Evolutionary conservation across 345 rosid genomes (phyloP).

Genomic region (Odontarrhena argentea): DNA sequence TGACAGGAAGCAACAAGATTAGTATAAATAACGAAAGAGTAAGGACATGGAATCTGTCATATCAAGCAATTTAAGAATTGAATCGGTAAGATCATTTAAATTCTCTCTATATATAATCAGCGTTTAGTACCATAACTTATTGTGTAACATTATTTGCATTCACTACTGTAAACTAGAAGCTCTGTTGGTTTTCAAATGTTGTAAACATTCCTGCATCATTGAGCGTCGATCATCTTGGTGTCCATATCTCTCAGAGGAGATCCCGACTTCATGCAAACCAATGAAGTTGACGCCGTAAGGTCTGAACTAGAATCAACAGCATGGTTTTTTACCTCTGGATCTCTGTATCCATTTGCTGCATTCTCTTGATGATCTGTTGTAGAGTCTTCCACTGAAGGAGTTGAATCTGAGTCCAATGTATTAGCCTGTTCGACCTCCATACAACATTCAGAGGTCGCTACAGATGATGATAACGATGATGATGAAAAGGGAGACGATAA

Average conservation of each 20-base stretch:
- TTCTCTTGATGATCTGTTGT: conserved; percentile 16
- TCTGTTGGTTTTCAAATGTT: conserved; percentile 5
- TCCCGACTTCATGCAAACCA: conserved; percentile 13
- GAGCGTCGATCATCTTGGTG: conserved; percentile 30
- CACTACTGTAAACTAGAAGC: conserved; percentile 20
- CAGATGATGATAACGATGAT: conserved; percentile 2
- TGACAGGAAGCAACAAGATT: too few relatives aligned
- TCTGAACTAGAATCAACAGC: conserved; percentile 9
- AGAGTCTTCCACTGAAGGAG: conserved; percentile 22
- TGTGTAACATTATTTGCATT: conserved; percentile 23
- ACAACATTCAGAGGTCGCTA: conserved; percentile 24
- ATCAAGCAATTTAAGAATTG: conserved; percentile 8
- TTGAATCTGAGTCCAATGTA: conserved; percentile 32
- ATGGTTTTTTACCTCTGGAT: conserved; percentile 10
- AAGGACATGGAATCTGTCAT: background rate
- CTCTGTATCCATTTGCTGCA: conserved; percentile 20
- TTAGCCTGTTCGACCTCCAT: conserved; percentile 21
- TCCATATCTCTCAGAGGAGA: conserved; percentile 14
- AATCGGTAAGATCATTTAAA: conserved; percentile 7
- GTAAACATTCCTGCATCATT: conserved; percentile 17
- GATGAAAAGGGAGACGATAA: conserved; percentile 9
- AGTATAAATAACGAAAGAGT: too few relatives aligned
- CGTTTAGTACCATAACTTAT: conserved; percentile 14
- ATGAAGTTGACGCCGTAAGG: conserved; percentile 12
- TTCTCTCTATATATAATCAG: conserved; percentile 2